Base-by-base conservation (phyloP, 768 basidiomycete species). In the Hydnomerulius pinastri region DNA sequence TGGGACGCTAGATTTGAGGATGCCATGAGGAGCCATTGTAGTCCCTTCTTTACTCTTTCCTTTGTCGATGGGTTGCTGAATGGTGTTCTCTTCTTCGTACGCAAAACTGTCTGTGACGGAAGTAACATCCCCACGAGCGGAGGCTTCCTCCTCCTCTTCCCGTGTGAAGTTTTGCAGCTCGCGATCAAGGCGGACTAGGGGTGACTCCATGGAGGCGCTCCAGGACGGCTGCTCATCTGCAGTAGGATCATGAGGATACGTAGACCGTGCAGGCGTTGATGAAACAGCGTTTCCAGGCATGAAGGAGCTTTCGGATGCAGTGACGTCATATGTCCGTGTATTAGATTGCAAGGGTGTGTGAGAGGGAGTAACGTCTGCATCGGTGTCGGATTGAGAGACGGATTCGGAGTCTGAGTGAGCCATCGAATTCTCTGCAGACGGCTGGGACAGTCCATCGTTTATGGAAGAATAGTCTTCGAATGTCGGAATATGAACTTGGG, bases 401-500 rank as follows among this genome's bases (percentile, higher is more conserved):
- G 48, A 46, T 17, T 36, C 18, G 2, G 45, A 43, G 15, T 70
- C 67, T 41, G 46, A 57, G 15, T 44, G 47, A 23, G 46, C 25
- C 30, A 49, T 38, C 25, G 46, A 39, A 23, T 13, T 50, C 46
- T 56, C 54, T n/a, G 17, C 35, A 6, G 67, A 40, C 15, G 66
- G 55, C 49, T 77, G 70, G 1, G 77, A 76, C 6, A 74, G 70
- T 17, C 75, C 71, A 35, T 82, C 84, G 40, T 80, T 75, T 35
- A 75, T 72, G 6, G 73, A 78, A n/a, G 79, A 81, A 51, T 82
- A 77, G 48, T 90, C 86, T 12, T 84, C 90, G 28, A 77, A 83
- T 1, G 82, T 83, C 4, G 87, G 85, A 37, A 94, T 87, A 33
- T 86, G 83, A 24, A 93, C 87, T 59, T 92, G 86, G 4, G 96